A percentile compares a stretch with the other conserved stretches of the same genome.
Conservation (phyloP, 495 filamentous ascomycete species). For the Sporormia fimetaria region DNA sequence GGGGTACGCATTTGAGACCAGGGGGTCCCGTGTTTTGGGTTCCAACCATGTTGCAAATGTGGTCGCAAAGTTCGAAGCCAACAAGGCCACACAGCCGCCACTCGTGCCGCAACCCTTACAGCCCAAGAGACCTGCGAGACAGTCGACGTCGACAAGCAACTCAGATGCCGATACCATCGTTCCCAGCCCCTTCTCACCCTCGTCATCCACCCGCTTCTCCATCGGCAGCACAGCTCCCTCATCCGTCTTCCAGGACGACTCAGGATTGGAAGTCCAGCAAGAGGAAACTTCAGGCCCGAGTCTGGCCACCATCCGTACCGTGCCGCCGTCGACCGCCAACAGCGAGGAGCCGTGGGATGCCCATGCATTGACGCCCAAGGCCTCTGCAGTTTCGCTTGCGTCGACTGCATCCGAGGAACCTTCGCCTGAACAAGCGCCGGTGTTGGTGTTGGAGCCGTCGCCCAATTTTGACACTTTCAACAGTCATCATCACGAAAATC, state of each 20-base stretch:
- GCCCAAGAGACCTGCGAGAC: conserved; percentile 19
- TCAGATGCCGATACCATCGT: conserved; percentile 24
- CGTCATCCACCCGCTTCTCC: conserved; percentile 25
- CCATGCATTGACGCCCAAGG: conserved; percentile 23
- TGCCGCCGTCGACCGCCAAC: conserved; percentile 24
- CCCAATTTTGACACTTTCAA: no score
- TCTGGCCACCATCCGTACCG: conserved; percentile 22
- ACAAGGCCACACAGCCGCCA: no score
- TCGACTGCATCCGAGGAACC: conserved; percentile 26
- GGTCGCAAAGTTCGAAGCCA: conserved; percentile 19
- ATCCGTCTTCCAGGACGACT: conserved; percentile 9
- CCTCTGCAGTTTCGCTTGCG: conserved; percentile 27
- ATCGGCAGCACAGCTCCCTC: conserved; percentile 25
- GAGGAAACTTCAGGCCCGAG: conserved; percentile 6
- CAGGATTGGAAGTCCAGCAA: conserved; percentile 20
- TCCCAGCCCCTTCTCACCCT: conserved; percentile 18
- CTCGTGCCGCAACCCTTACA: conserved; percentile 28
- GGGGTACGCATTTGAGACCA: conserved; percentile 23
- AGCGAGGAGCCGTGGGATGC: conserved; percentile 4
- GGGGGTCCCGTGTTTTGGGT: conserved; percentile 26
- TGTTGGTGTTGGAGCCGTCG: no score
- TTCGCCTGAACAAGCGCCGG: no score
- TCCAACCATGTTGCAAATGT: conserved; percentile 21
- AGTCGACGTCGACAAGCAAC: conserved; percentile 25
- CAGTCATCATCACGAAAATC: no score